Evolutionary conservation across 331 rosid genomes (phyloP).

Genomic region (Malus hybrid): DNA sequence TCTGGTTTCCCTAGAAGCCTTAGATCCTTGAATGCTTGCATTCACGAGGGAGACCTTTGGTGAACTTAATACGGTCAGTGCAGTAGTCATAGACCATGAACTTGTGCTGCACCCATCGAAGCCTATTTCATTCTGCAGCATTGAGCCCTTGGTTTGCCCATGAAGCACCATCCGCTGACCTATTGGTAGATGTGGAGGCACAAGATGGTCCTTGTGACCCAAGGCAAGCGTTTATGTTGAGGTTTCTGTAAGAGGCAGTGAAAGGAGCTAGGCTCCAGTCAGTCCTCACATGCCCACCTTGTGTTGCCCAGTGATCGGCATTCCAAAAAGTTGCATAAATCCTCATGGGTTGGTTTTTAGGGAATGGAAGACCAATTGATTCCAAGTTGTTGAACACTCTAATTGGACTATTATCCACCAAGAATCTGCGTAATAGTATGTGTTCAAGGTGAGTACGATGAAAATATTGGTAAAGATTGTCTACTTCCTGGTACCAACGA

Average conservation of each 20-base stretch:
- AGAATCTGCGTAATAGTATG: conserved; percentile 29
- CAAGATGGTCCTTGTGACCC: background rate
- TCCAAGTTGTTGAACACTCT: conserved; percentile 53
- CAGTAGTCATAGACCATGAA: conserved; percentile 37
- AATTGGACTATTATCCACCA: conserved; percentile 54
- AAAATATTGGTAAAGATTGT: background rate
- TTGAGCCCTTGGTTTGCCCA: conserved; percentile 26
- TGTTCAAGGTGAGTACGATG: background rate
- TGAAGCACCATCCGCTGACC: conserved; percentile 1
- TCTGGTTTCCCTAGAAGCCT: conserved; percentile 7
- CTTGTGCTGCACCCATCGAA: conserved; percentile 35
- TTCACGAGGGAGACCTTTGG: conserved; percentile 59
- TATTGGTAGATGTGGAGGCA: background rate
- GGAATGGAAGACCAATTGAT: conserved; percentile 43
- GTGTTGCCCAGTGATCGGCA: conserved; percentile 78
- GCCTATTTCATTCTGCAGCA: conserved; percentile 23
- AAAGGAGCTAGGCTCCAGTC: conserved; percentile 64
- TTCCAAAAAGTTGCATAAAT: conserved; percentile 68
- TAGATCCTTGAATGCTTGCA: conserved; percentile 27
- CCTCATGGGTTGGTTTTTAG: conserved; percentile 53
- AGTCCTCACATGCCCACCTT: conserved; percentile 55
- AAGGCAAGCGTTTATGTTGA: conserved; percentile 39
- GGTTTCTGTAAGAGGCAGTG: conserved; percentile 45
- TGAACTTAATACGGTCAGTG: conserved; percentile 33
- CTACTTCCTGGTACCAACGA: no score